Percentiles rank a stretch among this genome's conserved stretches.
phyloP scores from a whole-genome alignment of 2,329 filamentous ascomycete species.

The Aureobasidium mangrovei region DNA sequence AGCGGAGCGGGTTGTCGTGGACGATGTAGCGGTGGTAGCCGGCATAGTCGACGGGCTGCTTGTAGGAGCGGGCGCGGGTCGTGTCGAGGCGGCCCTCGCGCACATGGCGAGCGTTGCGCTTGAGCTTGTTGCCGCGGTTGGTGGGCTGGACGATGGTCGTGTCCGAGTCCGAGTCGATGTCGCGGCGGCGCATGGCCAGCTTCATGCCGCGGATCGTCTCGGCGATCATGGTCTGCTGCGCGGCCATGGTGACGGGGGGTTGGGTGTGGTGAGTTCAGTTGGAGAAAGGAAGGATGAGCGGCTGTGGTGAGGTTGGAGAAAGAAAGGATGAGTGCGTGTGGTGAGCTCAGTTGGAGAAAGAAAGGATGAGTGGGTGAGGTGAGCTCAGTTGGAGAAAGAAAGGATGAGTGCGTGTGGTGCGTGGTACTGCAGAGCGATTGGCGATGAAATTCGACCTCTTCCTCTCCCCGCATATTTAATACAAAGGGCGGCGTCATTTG shows the following conservation, averaged over 20 bases:
- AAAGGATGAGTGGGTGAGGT: background rate
- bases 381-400: background rate
- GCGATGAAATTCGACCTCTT: no score
- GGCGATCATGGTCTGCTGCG: constrained; percentile 50
- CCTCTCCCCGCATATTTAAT: no score
- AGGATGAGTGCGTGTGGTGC: no score
- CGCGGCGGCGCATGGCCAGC: constrained; percentile 55
- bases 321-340: no score
- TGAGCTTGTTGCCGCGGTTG: constrained; percentile 72
- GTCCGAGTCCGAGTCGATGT: constrained; percentile 69
- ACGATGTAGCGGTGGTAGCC: constrained; percentile 67
- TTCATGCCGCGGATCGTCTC: constrained; percentile 62
- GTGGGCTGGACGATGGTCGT: constrained; percentile 59
- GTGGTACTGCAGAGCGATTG: no score
- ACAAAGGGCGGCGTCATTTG: no score
- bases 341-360: background rate
- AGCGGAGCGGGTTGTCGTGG: constrained; percentile 60
- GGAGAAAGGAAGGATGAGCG: background rate
- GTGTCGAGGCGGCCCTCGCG: constrained; percentile 61
- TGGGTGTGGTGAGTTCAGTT: background rate
- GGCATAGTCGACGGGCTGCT: constrained; percentile 57
- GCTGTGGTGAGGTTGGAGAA: background rate
- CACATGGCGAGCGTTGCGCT: constrained; percentile 63
- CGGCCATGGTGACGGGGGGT: constrained; percentile 36
- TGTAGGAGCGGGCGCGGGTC: constrained; percentile 56